Base-by-base conservation (phyloP, 1,139 yeast species). In the Kodamaea suecica region DNA sequence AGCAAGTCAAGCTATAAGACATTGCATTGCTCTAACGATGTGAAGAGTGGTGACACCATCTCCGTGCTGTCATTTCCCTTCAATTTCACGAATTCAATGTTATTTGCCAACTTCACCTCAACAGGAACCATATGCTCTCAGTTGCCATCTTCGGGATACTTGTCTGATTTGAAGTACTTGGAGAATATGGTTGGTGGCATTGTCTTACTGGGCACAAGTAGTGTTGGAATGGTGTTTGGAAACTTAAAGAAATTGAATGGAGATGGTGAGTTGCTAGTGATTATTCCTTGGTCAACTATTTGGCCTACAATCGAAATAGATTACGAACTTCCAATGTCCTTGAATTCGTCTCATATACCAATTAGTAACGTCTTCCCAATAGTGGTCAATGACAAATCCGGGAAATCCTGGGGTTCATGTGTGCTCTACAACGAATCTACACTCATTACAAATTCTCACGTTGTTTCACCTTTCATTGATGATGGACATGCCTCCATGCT, bases 131-230 rank as follows among this genome's bases (percentile, higher is more conserved):
- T 78, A 3, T 69, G 70, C 39, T 66, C 55, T 12, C 49, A 54
- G 3, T 52, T 64, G 7, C 37, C 40, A 12, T 23, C 35, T 4
- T 29, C 29, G 15, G 66, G 61, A 3, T 69, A 65, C 39, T 56
- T 80, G 5, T 57, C 73, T 14, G 90, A 82, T 49, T 53, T 69
- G 3, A 67, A 74, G 43, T 82, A 70, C 46, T 51, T 82, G 38
- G 87, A 80, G 32, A 81, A 82, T 41, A 77, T 77, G 73, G 65
- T 69, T n/a, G 88, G 88, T 1, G 84, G 80, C 0, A 41, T 70
- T 3, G 83, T 65, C 1, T 31, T 25, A 3, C 31, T 37, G 4
- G 29, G 32, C 14, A 15, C 20, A 4, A 20, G 12, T 4, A 53
- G 69, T 0, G 34, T 76, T 3, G 90, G 88, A 0, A 48, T 82